Base-by-base conservation (phyloP, 2,329 filamentous ascomycete species). In the Penicillium freii region DNA sequence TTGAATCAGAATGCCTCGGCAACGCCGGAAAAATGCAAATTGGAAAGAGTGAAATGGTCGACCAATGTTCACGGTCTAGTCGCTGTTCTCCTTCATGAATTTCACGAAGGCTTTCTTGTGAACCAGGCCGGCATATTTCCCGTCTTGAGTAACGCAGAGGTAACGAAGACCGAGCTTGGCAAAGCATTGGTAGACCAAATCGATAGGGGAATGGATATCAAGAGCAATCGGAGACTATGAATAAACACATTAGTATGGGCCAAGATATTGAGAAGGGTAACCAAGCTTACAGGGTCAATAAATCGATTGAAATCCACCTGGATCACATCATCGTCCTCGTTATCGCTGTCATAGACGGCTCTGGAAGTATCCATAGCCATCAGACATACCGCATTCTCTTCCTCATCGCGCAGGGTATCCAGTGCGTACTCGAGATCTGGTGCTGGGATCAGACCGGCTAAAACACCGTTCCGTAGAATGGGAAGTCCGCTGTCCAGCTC, bases 61-160 rank as follows among this genome's bases (percentile, higher is more conserved):
- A 36, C 31, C 19, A 27, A 44, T 25, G 8, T 13, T 6, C 21
- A 33, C 13, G 8, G 21, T 71, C 64, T 88, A 82, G 70, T 94
- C 90, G 45, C 49, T 53, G 15, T 92, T 77, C 69, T 95, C 89
- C 65, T 92, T 91, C 75, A 96, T 88, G 71, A 96, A 97, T 74
- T 91, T 92, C 58, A 96, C 93, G 78, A 99, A 97, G 4, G 87
- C 88, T 80, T 99, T 99, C 80, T 97, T 97, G 75, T 99, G 94
- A 50, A 96, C 91, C 81, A 99, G 84, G 61, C 94, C 94, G 2
- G 89, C 90, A 75, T 91, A 99, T 60, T 85, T 86, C 25, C 94
- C 94, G 63, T 96, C 87, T 54, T 84, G 84, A 27, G 94, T 78
- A 5, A 97, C 92, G 71, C 94, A 97, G 49, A 99, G 88, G 74